phyloP scores from a whole-genome alignment of 1,284 basidiomycete species.

The Athelia sp. region DNA sequence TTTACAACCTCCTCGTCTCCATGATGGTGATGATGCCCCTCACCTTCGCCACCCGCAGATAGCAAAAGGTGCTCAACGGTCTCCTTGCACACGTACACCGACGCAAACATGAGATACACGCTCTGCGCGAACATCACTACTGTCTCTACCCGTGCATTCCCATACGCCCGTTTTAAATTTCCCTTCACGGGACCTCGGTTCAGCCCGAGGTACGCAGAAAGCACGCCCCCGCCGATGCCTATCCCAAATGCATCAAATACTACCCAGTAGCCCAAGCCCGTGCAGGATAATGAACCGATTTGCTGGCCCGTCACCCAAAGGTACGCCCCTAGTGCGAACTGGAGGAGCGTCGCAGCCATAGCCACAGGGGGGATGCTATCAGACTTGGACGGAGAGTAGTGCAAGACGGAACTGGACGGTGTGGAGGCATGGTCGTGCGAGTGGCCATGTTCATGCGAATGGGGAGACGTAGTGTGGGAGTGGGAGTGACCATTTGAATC shows the following conservation, averaged over 20 bases:
- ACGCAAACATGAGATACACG: constrained; percentile 86
- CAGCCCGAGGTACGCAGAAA: neutral
- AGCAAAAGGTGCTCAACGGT: constrained; percentile 81
- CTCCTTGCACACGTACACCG: constrained; percentile 93
- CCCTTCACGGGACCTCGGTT: no score
- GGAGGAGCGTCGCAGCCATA: constrained; percentile 23
- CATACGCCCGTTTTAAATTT: constrained; percentile 21
- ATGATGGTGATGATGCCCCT: constrained; percentile 62
- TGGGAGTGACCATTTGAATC: neutral
- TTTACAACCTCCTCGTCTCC: constrained; percentile 37
- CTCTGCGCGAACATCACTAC: constrained; percentile 84
- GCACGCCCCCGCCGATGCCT: constrained; percentile 46
- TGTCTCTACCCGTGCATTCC: constrained; percentile 71
- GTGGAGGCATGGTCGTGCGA: neutral
- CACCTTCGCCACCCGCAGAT: constrained; percentile 41
- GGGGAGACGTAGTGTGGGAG: neutral
- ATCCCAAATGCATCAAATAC: constrained; percentile 92
- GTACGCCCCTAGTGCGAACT: constrained; percentile 61
- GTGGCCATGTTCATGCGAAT: neutral
- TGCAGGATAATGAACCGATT: constrained; percentile 81
- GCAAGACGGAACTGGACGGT: constrained; percentile 1
- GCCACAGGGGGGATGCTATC: constrained; percentile 1
- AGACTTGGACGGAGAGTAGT: neutral
- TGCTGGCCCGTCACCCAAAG: constrained; percentile 94
- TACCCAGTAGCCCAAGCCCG: constrained; percentile 92